Conservation (phyloP, 176 grass and related monocot genomes). For the Thalia dealbata region DNA sequence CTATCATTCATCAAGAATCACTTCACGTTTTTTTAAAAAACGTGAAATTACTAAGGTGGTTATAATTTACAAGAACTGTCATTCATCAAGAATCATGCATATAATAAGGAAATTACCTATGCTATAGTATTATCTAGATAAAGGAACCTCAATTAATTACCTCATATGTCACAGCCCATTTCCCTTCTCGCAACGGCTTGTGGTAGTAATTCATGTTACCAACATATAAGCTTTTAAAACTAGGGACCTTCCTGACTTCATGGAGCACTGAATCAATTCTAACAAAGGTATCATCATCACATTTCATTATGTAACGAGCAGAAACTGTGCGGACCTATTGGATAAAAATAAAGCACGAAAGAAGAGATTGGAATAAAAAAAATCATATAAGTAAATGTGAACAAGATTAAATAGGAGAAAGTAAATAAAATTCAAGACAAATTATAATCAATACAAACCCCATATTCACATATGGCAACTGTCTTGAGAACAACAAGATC, state of each 20-base stretch:
- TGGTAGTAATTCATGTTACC: conserved; percentile 97
- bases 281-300: conserved; percentile 90
- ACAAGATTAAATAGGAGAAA: neutral
- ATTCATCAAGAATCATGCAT: neutral
- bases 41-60: neutral
- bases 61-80: neutral
- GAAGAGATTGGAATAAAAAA: neutral
- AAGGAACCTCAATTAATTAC: conserved; percentile 31
- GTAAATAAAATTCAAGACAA: neutral
- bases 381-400: neutral
- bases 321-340: conserved; percentile 56
- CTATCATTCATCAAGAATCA: neutral
- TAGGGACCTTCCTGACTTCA: conserved; percentile 55
- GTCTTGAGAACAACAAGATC: conserved; percentile 82
- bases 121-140: neutral
- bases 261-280: conserved; percentile 70
- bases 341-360: neutral
- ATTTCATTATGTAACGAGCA: conserved; percentile 95
- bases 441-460: conserved; percentile 29
- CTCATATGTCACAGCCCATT: conserved; percentile 98
- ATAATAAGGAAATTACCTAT: neutral
- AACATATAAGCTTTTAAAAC: conserved; percentile 55
- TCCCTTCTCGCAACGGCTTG: conserved; percentile 79
- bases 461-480: conserved; percentile 76
- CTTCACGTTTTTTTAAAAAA: neutral